A percentile compares a stretch with the other conserved stretches of the same genome.
Evolutionary conservation across 768 basidiomycete genomes (phyloP).

Genomic region (Leccinum subgranulosum): DNA sequence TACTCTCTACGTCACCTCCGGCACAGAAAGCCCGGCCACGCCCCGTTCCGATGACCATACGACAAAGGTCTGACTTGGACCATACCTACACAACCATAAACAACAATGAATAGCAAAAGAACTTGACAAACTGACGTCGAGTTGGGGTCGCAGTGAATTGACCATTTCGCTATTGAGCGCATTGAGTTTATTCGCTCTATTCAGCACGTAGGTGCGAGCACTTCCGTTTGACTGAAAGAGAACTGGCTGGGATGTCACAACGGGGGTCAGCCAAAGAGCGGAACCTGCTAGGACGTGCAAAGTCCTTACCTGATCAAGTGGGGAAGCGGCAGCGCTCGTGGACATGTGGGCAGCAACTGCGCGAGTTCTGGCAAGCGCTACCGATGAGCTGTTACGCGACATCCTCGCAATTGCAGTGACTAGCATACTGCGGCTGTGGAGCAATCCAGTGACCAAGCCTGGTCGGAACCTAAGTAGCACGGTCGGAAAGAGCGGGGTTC

Average conservation of each 20-base stretch:
- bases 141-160: slow-evolving; percentile 59
- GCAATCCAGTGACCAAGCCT: not conserved
- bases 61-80: slow-evolving; percentile 66
- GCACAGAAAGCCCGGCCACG: slow-evolving; percentile 82
- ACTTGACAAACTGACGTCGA: slow-evolving; percentile 54
- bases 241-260: slow-evolving; percentile 46
- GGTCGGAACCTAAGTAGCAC: not conserved
- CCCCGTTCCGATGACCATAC: slow-evolving; percentile 71
- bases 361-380: slow-evolving; percentile 29
- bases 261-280: slow-evolving; percentile 2
- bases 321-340: slow-evolving; percentile 13
- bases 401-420: slow-evolving; percentile 26
- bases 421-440: slow-evolving; percentile 24
- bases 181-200: slow-evolving; percentile 79
- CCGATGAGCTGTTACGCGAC: slow-evolving; percentile 25
- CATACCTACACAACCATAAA: slow-evolving; percentile 54
- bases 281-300: not conserved
- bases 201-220: slow-evolving; percentile 71
- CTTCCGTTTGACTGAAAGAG: slow-evolving; percentile 65
- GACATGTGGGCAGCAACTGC: slow-evolving; percentile 37
- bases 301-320: slow-evolving; percentile 24
- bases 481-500: not conserved
- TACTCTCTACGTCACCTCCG: slow-evolving; percentile 91
- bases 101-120: slow-evolving; percentile 3
- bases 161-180: slow-evolving; percentile 82